Evolutionary conservation across 2,329 filamentous ascomycete species (phyloP).

Genomic region (Phialocephala sp.): DNA sequence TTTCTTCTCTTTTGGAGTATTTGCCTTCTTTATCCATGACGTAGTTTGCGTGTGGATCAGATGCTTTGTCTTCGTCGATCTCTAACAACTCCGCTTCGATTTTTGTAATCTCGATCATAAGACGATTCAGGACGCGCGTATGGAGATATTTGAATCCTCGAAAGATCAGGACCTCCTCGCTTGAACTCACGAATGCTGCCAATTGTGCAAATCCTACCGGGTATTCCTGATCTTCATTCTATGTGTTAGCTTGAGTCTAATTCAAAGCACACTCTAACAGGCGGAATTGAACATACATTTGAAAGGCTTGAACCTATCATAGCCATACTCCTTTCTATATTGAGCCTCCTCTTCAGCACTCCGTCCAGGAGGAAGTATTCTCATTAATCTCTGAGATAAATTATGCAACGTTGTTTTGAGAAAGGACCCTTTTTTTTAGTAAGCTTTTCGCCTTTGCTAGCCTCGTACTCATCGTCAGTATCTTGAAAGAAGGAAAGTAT

Average conservation of each 20-base stretch:
- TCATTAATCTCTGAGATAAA: too few species aligned
- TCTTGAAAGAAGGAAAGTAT: too few species aligned
- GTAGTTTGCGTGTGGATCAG: background rate
- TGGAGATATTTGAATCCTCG: slow-evolving; percentile 20
- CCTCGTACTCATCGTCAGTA: too few species aligned
- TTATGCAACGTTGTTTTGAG: too few species aligned
- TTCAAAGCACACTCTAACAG: background rate
- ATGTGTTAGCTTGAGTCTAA: background rate
- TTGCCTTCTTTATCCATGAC: slow-evolving; percentile 14
- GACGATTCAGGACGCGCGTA: slow-evolving; percentile 13
- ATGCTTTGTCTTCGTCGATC: slow-evolving; percentile 19
- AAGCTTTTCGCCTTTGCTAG: too few species aligned
- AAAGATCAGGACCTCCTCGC: slow-evolving; percentile 16
- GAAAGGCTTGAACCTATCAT: slow-evolving; percentile 10
- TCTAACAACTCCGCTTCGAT: slow-evolving; percentile 19
- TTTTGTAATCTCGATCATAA: slow-evolving; percentile 21
- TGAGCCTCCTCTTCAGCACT: too few species aligned
- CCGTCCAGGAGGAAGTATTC: too few species aligned
- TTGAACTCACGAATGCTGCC: slow-evolving; percentile 18
- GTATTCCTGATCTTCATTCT: slow-evolving; percentile 15
- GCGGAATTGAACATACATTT: slow-evolving; percentile 6
- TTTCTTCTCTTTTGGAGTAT: slow-evolving; percentile 11
- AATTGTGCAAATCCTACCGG: slow-evolving; percentile 21
- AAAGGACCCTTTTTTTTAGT: too few species aligned
- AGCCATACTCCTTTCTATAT: background rate